These are phyloP conservation scores for Thyridium curvatum DNA, from an alignment of 2,329 filamentous ascomycete genomes.

Conservation along the genomic window DNA sequence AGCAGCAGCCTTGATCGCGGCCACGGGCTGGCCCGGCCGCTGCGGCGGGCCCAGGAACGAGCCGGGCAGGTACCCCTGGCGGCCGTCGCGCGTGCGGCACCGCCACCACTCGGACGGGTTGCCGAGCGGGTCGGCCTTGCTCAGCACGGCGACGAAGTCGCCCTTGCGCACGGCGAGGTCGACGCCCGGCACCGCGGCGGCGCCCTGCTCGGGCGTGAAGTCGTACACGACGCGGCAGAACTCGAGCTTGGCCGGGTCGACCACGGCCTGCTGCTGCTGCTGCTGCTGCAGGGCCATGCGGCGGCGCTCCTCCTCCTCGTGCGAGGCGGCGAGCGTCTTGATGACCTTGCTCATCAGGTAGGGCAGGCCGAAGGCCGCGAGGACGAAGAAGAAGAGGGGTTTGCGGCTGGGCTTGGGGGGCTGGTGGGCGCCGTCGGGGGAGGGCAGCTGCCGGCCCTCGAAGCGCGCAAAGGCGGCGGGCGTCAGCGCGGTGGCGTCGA, in stretches of 20 bases:
- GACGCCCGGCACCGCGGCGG: slow-evolving; percentile 58
- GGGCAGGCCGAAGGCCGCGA: slow-evolving; percentile 90
- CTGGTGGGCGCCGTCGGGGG: slow-evolving; percentile 47
- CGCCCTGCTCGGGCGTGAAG: slow-evolving; percentile 62
- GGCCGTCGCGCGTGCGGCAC: slow-evolving; percentile 82
- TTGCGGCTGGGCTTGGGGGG: slow-evolving; percentile 80
- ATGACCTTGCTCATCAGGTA: slow-evolving; percentile 98
- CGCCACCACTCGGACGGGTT: slow-evolving; percentile 96
- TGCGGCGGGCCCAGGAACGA: slow-evolving; percentile 79
- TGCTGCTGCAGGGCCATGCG: slow-evolving; percentile 41
- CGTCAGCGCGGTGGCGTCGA: slow-evolving; percentile 78
- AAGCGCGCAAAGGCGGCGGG: slow-evolving; percentile 89
- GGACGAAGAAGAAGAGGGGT: slow-evolving; percentile 90
- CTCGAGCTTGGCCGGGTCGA: slow-evolving; percentile 88
- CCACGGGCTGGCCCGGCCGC: slow-evolving; percentile 42
- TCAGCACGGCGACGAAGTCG: slow-evolving; percentile 88
- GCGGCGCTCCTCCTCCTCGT: slow-evolving; percentile 73
- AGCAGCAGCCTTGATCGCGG: slow-evolving; percentile 44
- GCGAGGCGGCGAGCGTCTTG: slow-evolving; percentile 70
- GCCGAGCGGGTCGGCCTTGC: slow-evolving; percentile 86
- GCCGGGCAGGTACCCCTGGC: slow-evolving; percentile 84
- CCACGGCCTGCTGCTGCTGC: slow-evolving; percentile 40
- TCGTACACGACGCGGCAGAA: slow-evolving; percentile 95
- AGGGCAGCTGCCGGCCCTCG: slow-evolving; percentile 54
- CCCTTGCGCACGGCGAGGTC: slow-evolving; percentile 92